A percentile compares a stretch with the other conserved stretches of the same genome.
Conservation (phyloP, 2,329 filamentous ascomycete species). For the Aspergillus fumigatiaffinis region DNA sequence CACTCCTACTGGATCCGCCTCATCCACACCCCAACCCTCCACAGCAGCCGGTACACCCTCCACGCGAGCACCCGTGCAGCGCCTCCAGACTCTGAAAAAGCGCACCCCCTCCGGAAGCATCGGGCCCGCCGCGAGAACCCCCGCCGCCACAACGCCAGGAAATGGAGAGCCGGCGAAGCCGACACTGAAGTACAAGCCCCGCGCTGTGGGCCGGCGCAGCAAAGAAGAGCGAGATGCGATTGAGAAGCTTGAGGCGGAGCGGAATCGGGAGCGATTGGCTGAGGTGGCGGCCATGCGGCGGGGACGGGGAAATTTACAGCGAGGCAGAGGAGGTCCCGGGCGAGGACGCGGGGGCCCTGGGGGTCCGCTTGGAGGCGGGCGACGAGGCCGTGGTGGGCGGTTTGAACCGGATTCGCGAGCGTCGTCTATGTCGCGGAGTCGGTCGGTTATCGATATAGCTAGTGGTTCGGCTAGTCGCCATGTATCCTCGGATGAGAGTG, state of each 20-base stretch:
- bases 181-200: constrained; percentile 42
- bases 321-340: constrained; percentile 27
- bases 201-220: constrained; percentile 38
- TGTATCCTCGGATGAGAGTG: constrained; percentile 44
- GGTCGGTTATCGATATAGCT: constrained; percentile 25
- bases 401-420: constrained; percentile 22
- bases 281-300: constrained; percentile 40
- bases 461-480: constrained; percentile 21
- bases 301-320: constrained; percentile 25
- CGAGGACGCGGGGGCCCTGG: constrained; percentile 28
- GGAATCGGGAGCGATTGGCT: constrained; percentile 35
- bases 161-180: constrained; percentile 33
- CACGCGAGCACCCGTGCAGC: constrained; percentile 35
- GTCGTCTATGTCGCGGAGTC: constrained; percentile 26
- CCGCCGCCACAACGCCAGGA: constrained; percentile 11
- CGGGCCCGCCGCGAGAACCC: constrained; percentile 17
- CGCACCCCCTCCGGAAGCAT: constrained; percentile 36
- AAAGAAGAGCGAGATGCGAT: constrained; percentile 45
- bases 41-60: constrained; percentile 13
- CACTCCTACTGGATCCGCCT: not conserved
- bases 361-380: constrained; percentile 25
- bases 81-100: constrained; percentile 42
- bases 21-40: constrained; percentile 6
- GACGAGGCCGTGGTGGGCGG: constrained; percentile 20
- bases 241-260: constrained; percentile 40